Conservation (phyloP, 257 asterid genomes). For the Penstemon davidsonii region DNA sequence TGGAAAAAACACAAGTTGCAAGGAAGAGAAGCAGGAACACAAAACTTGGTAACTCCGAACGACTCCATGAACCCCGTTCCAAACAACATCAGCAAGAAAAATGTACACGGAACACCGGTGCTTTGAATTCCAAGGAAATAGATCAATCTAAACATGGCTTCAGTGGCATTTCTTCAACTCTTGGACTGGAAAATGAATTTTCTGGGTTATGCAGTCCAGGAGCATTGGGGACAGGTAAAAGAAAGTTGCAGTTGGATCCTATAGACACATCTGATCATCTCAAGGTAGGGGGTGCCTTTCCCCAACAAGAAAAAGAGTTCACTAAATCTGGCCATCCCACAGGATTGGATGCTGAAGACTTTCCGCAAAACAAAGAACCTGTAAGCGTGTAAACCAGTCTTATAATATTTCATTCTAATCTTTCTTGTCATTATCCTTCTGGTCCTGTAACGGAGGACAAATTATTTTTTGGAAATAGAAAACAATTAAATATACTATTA, state of each 20-base stretch:
- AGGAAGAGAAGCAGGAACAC: conserved; percentile 64
- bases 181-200: conserved; percentile 29
- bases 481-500: background rate
- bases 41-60: conserved; percentile 32
- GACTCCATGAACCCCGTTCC: conserved; percentile 26
- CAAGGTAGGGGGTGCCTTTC: conserved; percentile 31
- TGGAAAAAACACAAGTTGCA: conserved; percentile 41
- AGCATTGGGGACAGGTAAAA: conserved; percentile 36
- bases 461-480: background rate
- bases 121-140: conserved; percentile 34
- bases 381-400: conserved; percentile 48
- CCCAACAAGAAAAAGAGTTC: conserved; percentile 34
- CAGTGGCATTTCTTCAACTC: conserved; percentile 25
- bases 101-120: conserved; percentile 28
- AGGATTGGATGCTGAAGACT: conserved; percentile 29
- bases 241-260: conserved; percentile 37
- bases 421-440: conserved; percentile 8
- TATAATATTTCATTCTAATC: conserved; percentile 22
- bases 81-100: conserved; percentile 35
- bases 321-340: conserved; percentile 25
- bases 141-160: conserved; percentile 26
- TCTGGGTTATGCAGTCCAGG: conserved; percentile 30
- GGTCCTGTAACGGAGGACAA: background rate
- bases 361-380: conserved; percentile 44
- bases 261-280: conserved; percentile 37